Base-by-base conservation (phyloP, 2,329 filamentous ascomycete genomes). In the Penicillium sp. region DNA sequence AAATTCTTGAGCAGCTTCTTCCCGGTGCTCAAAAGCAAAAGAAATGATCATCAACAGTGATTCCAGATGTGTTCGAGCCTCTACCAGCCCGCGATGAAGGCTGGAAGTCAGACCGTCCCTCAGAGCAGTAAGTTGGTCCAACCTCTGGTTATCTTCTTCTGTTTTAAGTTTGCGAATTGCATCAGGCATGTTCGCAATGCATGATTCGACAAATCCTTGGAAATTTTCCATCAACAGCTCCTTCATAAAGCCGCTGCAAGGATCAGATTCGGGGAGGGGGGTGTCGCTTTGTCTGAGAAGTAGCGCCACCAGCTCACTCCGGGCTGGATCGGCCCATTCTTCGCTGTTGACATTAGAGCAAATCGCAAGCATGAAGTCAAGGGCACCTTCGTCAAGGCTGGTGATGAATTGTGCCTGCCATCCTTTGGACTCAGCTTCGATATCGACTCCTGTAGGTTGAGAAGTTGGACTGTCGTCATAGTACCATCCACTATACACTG, bases 101-200 rank as follows among this genome's bases (percentile, higher is more conserved):
- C 62, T 73, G 4, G 74, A 69, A 45, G 67, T 70, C 44, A 77
- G 58, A 3, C 75, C 73, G 54, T 78, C 74, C 52, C 74, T 68
- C 36, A 77, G 65, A 29, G 75, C 74, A 20, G 74, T 76, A 40
- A 78, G 71, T 49, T 77, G 75, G 54, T 75, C 70, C 30, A 78
- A 56, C 43, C 76, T 63, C 68, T 95, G 91, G 59, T 94, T 89
- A 64, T 97, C 93, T 71, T 97, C 93, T 54, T 96, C 91, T 1
- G 86, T 83, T 56, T 93, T 90, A 24, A 97, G 78, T 69, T 86
- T 90, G 47, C 93, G 86, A 37, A 99, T 81, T 3, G 94, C 88
- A 73, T 97, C 92, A 0, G 94, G 94, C 77, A 97, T 88, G 66
- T 99, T 96, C 0, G 91, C 90, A 60, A 99, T 95, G 68, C 96